Evolutionary conservation across 768 basidiomycete species (phyloP).

Genomic region (Phaffia australis): DNA sequence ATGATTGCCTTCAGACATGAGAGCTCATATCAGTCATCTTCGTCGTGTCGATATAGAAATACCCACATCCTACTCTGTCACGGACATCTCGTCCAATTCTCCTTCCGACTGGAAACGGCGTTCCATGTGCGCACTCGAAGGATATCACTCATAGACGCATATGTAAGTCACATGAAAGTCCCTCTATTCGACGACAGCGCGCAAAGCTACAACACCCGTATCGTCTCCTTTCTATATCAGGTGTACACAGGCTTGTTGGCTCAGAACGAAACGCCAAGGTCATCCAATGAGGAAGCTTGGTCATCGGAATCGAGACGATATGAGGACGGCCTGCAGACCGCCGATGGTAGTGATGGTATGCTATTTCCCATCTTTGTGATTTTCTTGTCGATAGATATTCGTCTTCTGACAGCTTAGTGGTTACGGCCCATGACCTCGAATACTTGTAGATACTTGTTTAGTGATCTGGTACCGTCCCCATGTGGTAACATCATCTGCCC

Average conservation of each 20-base stretch:
- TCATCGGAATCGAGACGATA: slow-evolving; percentile 55
- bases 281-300: slow-evolving; percentile 29
- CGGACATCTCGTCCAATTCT: slow-evolving; percentile 64
- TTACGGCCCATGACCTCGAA: background rate
- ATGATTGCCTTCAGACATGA: background rate
- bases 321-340: slow-evolving; percentile 75
- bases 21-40: too few relatives aligned
- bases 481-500: slow-evolving; percentile 7
- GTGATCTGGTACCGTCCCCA: slow-evolving; percentile 54
- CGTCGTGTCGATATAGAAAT: slow-evolving; percentile 44
- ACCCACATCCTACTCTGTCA: slow-evolving; percentile 59
- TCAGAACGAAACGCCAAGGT: slow-evolving; percentile 31
- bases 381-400: background rate
- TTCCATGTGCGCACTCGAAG: slow-evolving; percentile 49
- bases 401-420: background rate
- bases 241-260: slow-evolving; percentile 50
- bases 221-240: slow-evolving; percentile 73
- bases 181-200: slow-evolving; percentile 40
- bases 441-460: slow-evolving; percentile 57
- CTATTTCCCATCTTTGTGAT: background rate
- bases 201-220: slow-evolving; percentile 61
- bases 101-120: slow-evolving; percentile 48
- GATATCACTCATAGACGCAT: slow-evolving; percentile 38
- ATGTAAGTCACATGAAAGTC: slow-evolving; percentile 30
- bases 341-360: slow-evolving; percentile 60